Base-by-base conservation (phyloP, 1,284 basidiomycete genomes). In the Termitomyces sp. region DNA sequence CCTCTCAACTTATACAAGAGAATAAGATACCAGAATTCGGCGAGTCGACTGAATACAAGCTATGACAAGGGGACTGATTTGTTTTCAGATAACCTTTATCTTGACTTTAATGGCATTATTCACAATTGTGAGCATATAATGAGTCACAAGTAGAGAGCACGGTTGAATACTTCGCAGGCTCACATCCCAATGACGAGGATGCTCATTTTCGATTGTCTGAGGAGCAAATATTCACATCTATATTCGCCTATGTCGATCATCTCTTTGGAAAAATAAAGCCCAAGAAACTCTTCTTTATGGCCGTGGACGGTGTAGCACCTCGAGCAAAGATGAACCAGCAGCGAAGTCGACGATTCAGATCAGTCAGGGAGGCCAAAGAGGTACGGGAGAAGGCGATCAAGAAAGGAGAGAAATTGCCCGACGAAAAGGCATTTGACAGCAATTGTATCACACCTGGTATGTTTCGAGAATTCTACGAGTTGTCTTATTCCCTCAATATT, bases 251-350 rank as follows among this genome's bases (percentile, higher is more conserved):
- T 72, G 94, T 99, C 59, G 95, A 99, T 72, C 91, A 94, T 66
- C 77, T 99, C 16, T 99, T 99, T 69, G 82, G 88, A 46, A 97
- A 96, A 76, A 97, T 99, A 62, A 97, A 95, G 69, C 97, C 97
- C 1, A 88, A 92, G 77, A 97, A 98, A 68, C 74, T 95, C 5
- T 94, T 95, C 67, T 97, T 96, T 72, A 95, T 99, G 86, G 97
- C 97, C 26, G 87, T 99, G 45, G 97, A 99, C 68, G 97, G 97
- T 55, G 95, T 98, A 13, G 97, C 97, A 0, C 97, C 97, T 2
- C 81, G 97, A 52, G 97, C 97, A 45, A 99, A 99, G 80, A 98
- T 99, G 97, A 99, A 99, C 70, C 96, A 99, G 69, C 97, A 99
- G 68, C 86, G 94, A 34, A 88, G 89, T 65, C 79, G 97, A 49